These are phyloP conservation scores for Schizosaccharomyces osmophilus DNA, from an alignment of 805 yeast genomes.

Conservation along the genomic window DNA sequence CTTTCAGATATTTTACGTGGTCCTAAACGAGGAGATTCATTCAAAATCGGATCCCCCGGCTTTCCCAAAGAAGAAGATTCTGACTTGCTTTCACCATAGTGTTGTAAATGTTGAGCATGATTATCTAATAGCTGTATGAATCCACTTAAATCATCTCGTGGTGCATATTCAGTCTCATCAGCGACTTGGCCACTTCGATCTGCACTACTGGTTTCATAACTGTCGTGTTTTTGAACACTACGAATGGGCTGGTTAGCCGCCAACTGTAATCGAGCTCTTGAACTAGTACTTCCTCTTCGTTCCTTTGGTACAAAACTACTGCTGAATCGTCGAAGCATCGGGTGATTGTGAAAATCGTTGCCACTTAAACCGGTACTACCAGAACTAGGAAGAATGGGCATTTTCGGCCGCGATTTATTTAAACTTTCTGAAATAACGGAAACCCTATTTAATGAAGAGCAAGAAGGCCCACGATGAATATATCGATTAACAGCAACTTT, in stretches of 20 bases:
- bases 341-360: neutral
- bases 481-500: constrained; percentile 9
- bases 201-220: neutral
- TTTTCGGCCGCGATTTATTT: constrained; percentile 7
- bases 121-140: neutral
- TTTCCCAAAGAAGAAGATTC: neutral
- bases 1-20: neutral
- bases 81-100: neutral
- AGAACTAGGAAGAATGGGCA: constrained; percentile 15
- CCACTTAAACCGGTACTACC: constrained; percentile 17
- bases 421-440: constrained; percentile 3
- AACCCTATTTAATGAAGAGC: constrained; percentile 6
- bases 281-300: constrained; percentile 14
- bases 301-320: constrained; percentile 21
- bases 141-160: neutral
- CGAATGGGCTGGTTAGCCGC: neutral
- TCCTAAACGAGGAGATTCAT: neutral
- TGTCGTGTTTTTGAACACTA: neutral
- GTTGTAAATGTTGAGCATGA: neutral
- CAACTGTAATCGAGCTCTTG: constrained; percentile 36
- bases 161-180: neutral
- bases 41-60: neutral
- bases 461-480: constrained; percentile 21
- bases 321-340: constrained; percentile 18
- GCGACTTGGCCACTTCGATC: neutral